Evolutionary conservation across 352 stramenopile species (phyloP), one percentile per base, ranked within the genome.

Genomic region (Phytophthora litchii): DNA sequence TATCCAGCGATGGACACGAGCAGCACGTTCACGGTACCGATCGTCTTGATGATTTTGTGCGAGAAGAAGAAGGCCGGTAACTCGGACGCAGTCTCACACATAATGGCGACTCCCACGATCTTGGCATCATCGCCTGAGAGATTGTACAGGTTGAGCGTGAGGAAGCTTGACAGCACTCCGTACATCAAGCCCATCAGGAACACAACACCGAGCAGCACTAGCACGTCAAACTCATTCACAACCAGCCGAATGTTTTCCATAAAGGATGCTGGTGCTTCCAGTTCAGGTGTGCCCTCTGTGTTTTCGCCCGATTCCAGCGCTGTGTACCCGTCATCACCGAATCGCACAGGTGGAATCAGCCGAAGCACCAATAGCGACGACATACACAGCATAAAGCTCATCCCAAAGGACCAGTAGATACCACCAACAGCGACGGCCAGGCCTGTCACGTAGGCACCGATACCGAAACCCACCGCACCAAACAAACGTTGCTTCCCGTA

Each of bases 401-500:
- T 19, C 51, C 78, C 79, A 57, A 91, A 91, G 13, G 70, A 60
- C 78, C 74, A 91, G 21, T 64, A 64, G 54, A 89, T 86, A 17
- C 79, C 77, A 8, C 52, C 74, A 0, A 57, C 59, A 1, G 72
- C 67, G 17, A 90, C 80, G 17, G 77, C 53, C 25, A 89, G 43
- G 0, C 79, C 82, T 1, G 80, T 78, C 7, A 90, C 35, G 58
- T 90, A 92, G 3, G 80, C 80, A 8, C 64, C 57, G n/a, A 68
- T 43, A 1, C 82, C 82, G 50, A 74, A 92, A 20, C 82, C 80
- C 12, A 92, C 64, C 3, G 82, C 80, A 21, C 80, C 82, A 51
- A 88, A 90, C 19, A 92, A 67, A 1, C 82, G 78, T 64, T 92
- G 82, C 59, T 89, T 89, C 45, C 82, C 82, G 54, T 89, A 92